phyloP scores from a whole-genome alignment of 2,329 filamentous ascomycete species.

The Penicillium sp. region DNA sequence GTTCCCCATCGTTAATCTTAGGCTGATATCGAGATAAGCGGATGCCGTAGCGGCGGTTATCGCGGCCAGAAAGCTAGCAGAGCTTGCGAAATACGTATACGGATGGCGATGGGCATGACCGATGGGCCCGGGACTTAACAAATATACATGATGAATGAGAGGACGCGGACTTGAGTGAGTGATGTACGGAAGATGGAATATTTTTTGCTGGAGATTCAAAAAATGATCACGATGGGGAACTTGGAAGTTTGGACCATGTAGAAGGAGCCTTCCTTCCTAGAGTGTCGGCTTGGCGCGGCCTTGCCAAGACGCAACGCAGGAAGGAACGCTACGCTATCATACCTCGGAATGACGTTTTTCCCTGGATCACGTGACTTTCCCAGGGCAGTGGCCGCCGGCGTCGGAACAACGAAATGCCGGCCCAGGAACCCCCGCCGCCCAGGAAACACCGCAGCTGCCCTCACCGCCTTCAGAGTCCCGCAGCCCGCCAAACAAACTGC shows the following conservation, averaged over 20 bases:
- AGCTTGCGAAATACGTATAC: not conserved
- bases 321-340: not conserved
- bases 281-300: not conserved
- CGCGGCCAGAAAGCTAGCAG: conserved; percentile 1
- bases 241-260: not conserved
- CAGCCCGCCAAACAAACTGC: conserved; percentile 31
- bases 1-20: conserved; percentile 8
- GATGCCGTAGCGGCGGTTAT: conserved; percentile 3
- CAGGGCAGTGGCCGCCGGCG: conserved; percentile 12
- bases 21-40: conserved; percentile 10
- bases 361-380: not conserved
- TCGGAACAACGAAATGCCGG: conserved; percentile 25
- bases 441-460: conserved; percentile 1
- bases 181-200: not conserved
- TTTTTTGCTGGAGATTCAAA: not conserved
- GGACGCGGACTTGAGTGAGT: not conserved
- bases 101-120: not conserved
- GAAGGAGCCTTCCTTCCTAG: not conserved
- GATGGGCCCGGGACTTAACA: not conserved
- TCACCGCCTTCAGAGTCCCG: conserved; percentile 25
- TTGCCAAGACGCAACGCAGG: not conserved
- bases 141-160: not conserved
- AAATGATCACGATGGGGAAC: not conserved
- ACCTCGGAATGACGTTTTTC: not conserved
- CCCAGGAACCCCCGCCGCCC: conserved; percentile 14